phyloP scores from a whole-genome alignment of 345 rosid species.

The Psidium guajava region DNA sequence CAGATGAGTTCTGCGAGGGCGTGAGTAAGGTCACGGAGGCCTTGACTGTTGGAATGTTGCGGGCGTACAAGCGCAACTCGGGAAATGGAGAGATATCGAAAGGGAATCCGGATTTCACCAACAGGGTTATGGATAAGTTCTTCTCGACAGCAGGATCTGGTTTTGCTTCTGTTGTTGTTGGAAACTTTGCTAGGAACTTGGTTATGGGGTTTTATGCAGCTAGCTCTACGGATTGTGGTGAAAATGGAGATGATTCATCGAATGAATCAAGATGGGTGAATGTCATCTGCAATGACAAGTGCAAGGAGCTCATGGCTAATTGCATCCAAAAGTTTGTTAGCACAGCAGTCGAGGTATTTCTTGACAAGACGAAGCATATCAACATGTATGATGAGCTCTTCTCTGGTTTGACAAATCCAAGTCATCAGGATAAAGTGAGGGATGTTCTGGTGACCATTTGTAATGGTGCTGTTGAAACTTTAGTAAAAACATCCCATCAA shows the following conservation, averaged over 20 bases:
- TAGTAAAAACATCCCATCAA: conserved; percentile 70
- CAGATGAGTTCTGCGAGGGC: conserved; percentile 52
- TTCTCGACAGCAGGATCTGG: conserved; percentile 69
- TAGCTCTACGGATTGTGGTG: conserved; percentile 11
- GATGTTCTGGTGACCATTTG: conserved; percentile 71
- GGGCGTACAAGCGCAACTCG: conserved; percentile 30
- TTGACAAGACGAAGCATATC: conserved; percentile 81
- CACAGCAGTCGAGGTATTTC: conserved; percentile 67
- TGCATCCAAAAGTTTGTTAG: conserved; percentile 80
- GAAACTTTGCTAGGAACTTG: conserved; percentile 90
- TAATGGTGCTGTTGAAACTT: conserved; percentile 67
- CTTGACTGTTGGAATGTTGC: conserved; percentile 45
- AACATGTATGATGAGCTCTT: conserved; percentile 76
- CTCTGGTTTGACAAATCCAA: conserved; percentile 78
- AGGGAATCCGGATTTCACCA: conserved; percentile 21
- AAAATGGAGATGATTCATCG: conserved; percentile 3
- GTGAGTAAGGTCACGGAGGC: conserved; percentile 52
- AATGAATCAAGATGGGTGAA: conserved; percentile 49
- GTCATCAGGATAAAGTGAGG: conserved; percentile 48
- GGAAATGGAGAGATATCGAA: conserved; percentile 1
- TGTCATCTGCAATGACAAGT: conserved; percentile 39
- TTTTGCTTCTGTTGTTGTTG: conserved; percentile 69
- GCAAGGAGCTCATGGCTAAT: conserved; percentile 61
- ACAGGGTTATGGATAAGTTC: conserved; percentile 60
- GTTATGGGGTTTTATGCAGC: conserved; percentile 64